A percentile compares a stretch with the other conserved stretches of the same genome.
Conservation (phyloP, 2,329 filamentous ascomycete species). For the Tolypocladium pustulatum region DNA sequence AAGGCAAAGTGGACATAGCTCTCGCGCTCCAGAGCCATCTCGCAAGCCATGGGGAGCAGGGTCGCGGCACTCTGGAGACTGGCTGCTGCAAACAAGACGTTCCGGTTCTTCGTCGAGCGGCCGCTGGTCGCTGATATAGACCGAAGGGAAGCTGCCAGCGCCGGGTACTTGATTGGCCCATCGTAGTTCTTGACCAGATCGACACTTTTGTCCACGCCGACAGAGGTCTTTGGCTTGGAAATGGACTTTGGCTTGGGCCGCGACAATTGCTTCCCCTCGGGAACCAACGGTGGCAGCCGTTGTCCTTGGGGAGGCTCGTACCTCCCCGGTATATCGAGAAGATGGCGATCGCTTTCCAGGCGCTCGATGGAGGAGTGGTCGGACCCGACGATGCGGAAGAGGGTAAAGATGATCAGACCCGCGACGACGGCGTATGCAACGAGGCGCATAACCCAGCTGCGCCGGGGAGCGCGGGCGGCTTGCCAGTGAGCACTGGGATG, state of each 20-base stretch:
- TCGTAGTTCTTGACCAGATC: slow-evolving; percentile 39
- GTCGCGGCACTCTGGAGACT: slow-evolving; percentile 62
- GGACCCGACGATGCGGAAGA: slow-evolving; percentile 17
- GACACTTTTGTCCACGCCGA: not conserved
- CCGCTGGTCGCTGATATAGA: slow-evolving; percentile 45
- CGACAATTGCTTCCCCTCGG: not conserved
- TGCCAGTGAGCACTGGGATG: slow-evolving; percentile 25
- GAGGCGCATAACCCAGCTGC: slow-evolving; percentile 45
- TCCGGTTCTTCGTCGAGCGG: slow-evolving; percentile 43
- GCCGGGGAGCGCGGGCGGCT: slow-evolving; percentile 30
- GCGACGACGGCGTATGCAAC: slow-evolving; percentile 33
- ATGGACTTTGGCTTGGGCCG: slow-evolving; percentile 1
- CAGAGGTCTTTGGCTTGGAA: slow-evolving; percentile 9
- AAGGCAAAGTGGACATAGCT: slow-evolving; percentile 77
- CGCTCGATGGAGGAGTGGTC: not conserved
- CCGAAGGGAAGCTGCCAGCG: slow-evolving; percentile 54
- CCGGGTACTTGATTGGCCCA: slow-evolving; percentile 58
- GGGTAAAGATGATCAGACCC: slow-evolving; percentile 42
- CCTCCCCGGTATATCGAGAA: not conserved
- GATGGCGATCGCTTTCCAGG: not conserved
- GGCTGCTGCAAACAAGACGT: slow-evolving; percentile 70
- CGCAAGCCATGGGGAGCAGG: slow-evolving; percentile 73
- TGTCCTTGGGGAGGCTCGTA: not conserved
- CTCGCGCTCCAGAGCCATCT: slow-evolving; percentile 61
- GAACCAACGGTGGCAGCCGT: not conserved